Conservation (phyloP, 495 filamentous ascomycete genomes). For the Penicillium maclennaniae region DNA sequence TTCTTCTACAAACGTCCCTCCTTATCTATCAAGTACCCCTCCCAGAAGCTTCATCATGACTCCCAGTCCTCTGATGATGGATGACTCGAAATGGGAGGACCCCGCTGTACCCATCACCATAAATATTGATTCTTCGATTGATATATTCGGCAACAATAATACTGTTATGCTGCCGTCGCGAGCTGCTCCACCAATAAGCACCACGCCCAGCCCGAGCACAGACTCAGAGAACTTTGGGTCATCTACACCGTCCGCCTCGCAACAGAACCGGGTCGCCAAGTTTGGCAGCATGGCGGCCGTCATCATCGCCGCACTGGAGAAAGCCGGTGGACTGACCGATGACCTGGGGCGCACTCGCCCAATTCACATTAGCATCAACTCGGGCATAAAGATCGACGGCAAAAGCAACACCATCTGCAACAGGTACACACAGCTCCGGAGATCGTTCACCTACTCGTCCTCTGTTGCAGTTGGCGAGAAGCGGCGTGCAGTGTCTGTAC, state of each 20-base stretch:
- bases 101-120: constrained; percentile 23
- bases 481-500: constrained; percentile 28
- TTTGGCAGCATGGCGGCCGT: constrained; percentile 1
- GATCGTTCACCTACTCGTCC: neutral
- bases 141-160: constrained; percentile 32
- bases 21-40: constrained; percentile 3
- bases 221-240: neutral
- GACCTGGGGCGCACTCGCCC: constrained; percentile 3
- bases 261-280: neutral
- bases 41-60: neutral
- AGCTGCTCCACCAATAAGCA: neutral
- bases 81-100: constrained; percentile 10
- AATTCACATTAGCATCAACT: constrained; percentile 17
- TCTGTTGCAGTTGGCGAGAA: constrained; percentile 14
- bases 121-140: constrained; percentile 36
- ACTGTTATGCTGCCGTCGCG: constrained; percentile 25
- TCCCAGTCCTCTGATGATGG: neutral
- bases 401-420: constrained; percentile 19
- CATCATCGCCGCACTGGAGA: constrained; percentile 8
- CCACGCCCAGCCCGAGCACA: neutral
- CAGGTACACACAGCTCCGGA: neutral
- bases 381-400: constrained; percentile 27
- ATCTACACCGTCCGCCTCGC: neutral
- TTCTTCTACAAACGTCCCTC: constrained; percentile 10
- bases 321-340: constrained; percentile 8